Percentiles rank a stretch among this genome's conserved stretches.
These are phyloP conservation scores for Citrullus mucosospermus DNA, from an alignment of 306 rosid genomes.

Conservation along the genomic window DNA sequence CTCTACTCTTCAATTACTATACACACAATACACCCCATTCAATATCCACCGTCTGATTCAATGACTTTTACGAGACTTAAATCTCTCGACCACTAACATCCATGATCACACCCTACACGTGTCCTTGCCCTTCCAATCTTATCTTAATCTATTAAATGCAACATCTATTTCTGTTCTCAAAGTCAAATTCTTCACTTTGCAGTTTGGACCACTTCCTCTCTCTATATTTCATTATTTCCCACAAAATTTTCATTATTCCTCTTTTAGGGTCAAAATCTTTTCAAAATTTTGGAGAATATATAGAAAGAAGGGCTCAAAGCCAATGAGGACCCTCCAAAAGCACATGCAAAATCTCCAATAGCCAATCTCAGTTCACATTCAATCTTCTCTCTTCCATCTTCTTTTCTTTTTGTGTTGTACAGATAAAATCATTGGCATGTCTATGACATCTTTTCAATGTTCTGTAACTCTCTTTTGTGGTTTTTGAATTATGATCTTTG, in stretches of 20 bases:
- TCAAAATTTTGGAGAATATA: not conserved
- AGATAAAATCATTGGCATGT: not conserved
- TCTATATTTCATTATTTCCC: not conserved
- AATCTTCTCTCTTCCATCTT: not conserved
- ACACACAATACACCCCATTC: not conserved
- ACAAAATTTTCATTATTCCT: not conserved
- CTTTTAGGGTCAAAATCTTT: not conserved
- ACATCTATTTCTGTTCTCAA: not conserved
- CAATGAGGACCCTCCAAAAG: not conserved
- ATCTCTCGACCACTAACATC: not conserved
- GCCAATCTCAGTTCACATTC: not conserved
- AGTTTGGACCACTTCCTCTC: not conserved
- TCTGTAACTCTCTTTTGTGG: not conserved
- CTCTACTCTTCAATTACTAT: not conserved
- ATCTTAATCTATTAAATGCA: not conserved
- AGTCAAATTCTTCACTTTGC: not conserved
- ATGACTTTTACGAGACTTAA: not conserved
- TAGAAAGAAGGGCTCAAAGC: not conserved
- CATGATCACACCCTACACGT: slow-evolving; percentile 1
- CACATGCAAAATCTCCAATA: slow-evolving; percentile 3
- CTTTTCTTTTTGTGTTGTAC: not conserved
- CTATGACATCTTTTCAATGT: not conserved
- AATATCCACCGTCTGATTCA: not conserved
- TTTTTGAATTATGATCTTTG: not conserved
- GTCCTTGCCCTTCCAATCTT: not conserved